phyloP scores from a whole-genome alignment of 768 basidiomycete species.

The Podaxis pistillaris region DNA sequence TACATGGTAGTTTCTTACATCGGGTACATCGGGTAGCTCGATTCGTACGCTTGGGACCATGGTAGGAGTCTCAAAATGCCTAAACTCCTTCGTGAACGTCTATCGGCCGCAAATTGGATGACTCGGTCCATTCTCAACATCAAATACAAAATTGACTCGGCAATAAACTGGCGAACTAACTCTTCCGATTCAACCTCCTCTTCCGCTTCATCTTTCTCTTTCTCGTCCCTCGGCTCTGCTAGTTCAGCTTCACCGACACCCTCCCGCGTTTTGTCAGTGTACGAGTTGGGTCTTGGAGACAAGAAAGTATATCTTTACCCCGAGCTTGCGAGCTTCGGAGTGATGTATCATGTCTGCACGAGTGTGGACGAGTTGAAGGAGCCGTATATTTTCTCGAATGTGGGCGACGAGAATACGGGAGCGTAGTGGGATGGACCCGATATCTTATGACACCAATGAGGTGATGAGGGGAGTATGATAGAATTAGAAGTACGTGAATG shows the following conservation, averaged over 20 bases:
- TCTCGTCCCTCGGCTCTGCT: background rate
- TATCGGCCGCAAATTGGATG: background rate
- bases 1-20: background rate
- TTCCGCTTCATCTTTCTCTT: background rate
- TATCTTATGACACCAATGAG: too few species aligned
- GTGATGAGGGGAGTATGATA: too few species aligned
- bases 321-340: background rate
- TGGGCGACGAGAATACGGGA: too few species aligned
- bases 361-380: slow-evolving; percentile 6
- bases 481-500: too few species aligned
- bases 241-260: background rate
- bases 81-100: slow-evolving; percentile 9
- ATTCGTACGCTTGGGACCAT: background rate
- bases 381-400: background rate
- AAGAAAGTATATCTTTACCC: slow-evolving; percentile 9
- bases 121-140: background rate
- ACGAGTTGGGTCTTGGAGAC: slow-evolving; percentile 2
- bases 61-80: background rate
- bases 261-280: background rate
- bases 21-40: background rate
- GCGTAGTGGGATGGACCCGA: too few species aligned
- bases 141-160: background rate
- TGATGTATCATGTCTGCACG: slow-evolving; percentile 3
- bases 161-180: background rate
- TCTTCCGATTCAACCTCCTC: background rate